Base-by-base conservation (phyloP, 345 rosid species). In the Populus pruinosa region DNA sequence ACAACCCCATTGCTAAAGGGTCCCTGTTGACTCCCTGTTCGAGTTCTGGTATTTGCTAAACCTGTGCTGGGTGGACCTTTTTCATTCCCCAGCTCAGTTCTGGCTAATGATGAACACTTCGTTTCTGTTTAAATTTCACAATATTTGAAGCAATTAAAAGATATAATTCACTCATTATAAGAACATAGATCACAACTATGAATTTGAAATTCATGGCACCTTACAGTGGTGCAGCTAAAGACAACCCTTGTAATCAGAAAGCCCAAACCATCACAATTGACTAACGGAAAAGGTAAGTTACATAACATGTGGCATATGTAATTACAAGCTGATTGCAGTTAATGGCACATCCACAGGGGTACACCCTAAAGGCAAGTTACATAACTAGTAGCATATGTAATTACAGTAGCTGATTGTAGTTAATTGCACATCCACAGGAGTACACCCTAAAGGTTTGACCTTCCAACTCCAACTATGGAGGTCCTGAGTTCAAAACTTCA, bases 41-140 rank as follows among this genome's bases (percentile, higher is more conserved):
- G 90, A 29, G 81, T 78, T 88, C 87, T 87, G 47, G 77, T 79
- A 47, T 74, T 82, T 75, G 84, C 53, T 27, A 79, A 76, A 74
- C 85, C 80, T 49, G 83, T 87, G 86, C 72, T 65, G 81, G 78
- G 69, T 61, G 77, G 76, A 27, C 83, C 91, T 82, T 77, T 86
- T 43, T 76, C 87, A 85, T 73, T 77, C 65, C 89, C 92, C 77
- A 78, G 25, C 70, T 92, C 95, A 62, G 83, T 80, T 87, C 96
- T 89, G 38, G 91, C 93, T 35, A 88, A 78, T 18, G 91, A 85
- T 68, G 89, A 92, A 85, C 87, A 92, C 67, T 88, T 85, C 21
- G 89, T 87, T 87, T 96, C 98, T 94, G 91, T 77, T 50, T 20
- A 23, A 81, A 83, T 35, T 78, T 66, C n/a, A 61, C 64, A 66